Percentiles rank a stretch among this genome's conserved stretches.
phyloP scores from a whole-genome alignment of 176 grass and related monocot genomes.

The Stipa capillata region DNA sequence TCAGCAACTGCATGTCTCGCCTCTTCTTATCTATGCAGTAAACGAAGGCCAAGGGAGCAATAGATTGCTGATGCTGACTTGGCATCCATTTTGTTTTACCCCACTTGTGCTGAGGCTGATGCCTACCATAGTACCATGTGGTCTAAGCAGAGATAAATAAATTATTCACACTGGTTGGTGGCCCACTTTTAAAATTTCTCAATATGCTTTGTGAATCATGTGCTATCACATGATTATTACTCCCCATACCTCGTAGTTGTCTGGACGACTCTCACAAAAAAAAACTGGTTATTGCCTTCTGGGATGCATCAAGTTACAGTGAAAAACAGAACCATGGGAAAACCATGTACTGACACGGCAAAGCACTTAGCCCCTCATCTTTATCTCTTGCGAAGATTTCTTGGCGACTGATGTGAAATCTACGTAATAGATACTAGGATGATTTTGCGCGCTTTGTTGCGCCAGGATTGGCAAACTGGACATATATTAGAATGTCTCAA shows the following conservation, averaged over 20 bases:
- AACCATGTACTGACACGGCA: neutral
- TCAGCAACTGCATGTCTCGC: neutral
- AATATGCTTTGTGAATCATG: constrained; percentile 18
- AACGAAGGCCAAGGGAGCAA: neutral
- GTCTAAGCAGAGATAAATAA: constrained; percentile 2
- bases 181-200: neutral
- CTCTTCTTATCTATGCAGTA: neutral
- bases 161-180: neutral
- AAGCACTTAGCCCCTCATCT: too few species aligned
- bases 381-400: too few species aligned
- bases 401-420: too few species aligned
- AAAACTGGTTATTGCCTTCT: neutral
- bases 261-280: neutral
- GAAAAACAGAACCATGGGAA: neutral
- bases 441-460: too few species aligned
- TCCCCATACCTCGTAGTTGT: neutral
- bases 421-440: too few species aligned
- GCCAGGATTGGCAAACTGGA: too few species aligned
- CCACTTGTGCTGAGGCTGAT: neutral
- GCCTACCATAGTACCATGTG: neutral
- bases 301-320: neutral
- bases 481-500: too few species aligned
- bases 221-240: neutral
- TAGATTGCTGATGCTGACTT: neutral
- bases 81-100: neutral